phyloP scores from a whole-genome alignment of 805 yeast species.

The Torulaspora delbrueckii region DNA sequence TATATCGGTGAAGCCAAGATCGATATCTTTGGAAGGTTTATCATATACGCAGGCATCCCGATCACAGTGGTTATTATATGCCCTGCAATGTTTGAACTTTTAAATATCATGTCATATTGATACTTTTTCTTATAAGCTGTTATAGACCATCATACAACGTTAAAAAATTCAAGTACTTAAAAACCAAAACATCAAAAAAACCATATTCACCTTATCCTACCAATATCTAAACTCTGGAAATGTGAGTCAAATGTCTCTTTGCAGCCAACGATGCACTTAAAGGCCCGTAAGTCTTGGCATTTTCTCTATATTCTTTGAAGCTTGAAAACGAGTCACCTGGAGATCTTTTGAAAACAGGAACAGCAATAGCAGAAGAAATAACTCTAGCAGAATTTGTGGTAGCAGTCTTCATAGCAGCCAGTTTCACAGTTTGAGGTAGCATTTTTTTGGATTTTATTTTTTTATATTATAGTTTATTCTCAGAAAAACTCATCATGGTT shows the following conservation, averaged over 20 bases:
- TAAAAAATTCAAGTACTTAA: background rate
- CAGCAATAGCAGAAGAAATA: constrained; percentile 4
- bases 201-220: background rate
- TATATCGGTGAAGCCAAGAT: constrained; percentile 62
- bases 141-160: background rate
- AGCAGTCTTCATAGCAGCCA: constrained; percentile 9
- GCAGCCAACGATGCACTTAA: constrained; percentile 29
- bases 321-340: constrained; percentile 36
- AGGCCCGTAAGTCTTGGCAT: constrained; percentile 39
- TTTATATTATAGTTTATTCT: background rate
- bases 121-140: background rate
- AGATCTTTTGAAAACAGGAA: constrained; percentile 8
- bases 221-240: background rate
- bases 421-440: constrained; percentile 14
- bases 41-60: constrained; percentile 81
- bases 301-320: constrained; percentile 38
- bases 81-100: constrained; percentile 21
- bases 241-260: constrained; percentile 19
- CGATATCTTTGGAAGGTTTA: constrained; percentile 68
- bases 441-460: constrained; percentile 3
- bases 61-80: constrained; percentile 42
- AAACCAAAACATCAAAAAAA: background rate
- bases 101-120: constrained; percentile 10
- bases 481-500: no score
- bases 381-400: constrained; percentile 2